These are phyloP conservation scores for Saturnispora zaruensis DNA, from an alignment of 805 yeast genomes.

Conservation along the genomic window DNA sequence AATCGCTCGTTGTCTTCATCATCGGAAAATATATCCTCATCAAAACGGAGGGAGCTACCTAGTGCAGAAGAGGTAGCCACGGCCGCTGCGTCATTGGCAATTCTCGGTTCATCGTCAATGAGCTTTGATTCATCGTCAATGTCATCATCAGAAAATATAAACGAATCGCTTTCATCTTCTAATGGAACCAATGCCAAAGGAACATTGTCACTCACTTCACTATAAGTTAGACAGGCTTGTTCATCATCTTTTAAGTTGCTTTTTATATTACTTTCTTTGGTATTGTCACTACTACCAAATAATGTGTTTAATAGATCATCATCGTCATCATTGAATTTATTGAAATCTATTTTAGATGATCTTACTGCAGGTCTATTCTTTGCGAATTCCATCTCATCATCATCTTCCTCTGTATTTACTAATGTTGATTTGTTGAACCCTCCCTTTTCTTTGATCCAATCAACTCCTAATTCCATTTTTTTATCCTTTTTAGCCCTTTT, in stretches of 20 bases:
- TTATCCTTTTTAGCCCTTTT: background rate
- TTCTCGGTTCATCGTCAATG: background rate
- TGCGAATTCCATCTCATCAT: background rate
- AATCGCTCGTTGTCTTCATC: slow-evolving; percentile 10
- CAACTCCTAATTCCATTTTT: slow-evolving; percentile 22
- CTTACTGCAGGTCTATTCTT: background rate
- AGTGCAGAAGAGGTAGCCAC: background rate
- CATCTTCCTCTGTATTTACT: background rate
- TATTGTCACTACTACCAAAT: background rate
- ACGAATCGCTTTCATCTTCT: background rate
- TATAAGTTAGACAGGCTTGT: background rate
- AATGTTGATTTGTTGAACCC: slow-evolving; percentile 39
- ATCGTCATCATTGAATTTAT: slow-evolving; percentile 9
- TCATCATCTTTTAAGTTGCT: background rate
- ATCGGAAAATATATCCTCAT: slow-evolving; percentile 12
- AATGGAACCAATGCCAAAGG: background rate
- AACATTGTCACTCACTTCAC: background rate
- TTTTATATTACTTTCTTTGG: background rate
- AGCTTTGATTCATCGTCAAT: background rate
- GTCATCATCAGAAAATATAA: background rate
- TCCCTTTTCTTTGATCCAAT: slow-evolving; percentile 21
- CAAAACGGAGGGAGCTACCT: background rate
- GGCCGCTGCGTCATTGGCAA: background rate
- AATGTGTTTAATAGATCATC: slow-evolving; percentile 3
- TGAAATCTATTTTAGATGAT: slow-evolving; percentile 1